A percentile compares a stretch with the other conserved stretches of the same genome.
phyloP scores from a whole-genome alignment of 768 basidiomycete genomes.

The Calocybe cyanea region DNA sequence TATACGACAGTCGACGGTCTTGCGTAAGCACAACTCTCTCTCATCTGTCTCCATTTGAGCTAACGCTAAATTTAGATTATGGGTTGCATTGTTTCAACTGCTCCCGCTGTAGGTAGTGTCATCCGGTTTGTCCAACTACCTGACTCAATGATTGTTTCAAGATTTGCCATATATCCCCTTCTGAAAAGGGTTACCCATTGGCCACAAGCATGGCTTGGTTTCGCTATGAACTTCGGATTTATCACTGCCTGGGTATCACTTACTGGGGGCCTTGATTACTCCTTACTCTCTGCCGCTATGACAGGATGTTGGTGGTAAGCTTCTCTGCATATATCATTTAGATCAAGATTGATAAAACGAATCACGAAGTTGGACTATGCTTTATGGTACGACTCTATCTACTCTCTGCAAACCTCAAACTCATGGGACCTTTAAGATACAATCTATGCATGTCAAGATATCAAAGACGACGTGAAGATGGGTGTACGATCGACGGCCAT shows the following conservation, averaged over 20 bases:
- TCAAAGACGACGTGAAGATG: slow-evolving; percentile 64
- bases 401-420: not conserved
- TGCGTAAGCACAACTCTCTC: slow-evolving; percentile 13
- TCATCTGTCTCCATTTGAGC: not conserved
- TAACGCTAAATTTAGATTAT: slow-evolving; percentile 25
- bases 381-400: slow-evolving; percentile 32
- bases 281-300: slow-evolving; percentile 32
- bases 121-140: not conserved
- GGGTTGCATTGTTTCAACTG: slow-evolving; percentile 41
- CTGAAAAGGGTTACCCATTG: slow-evolving; percentile 55
- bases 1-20: slow-evolving; percentile 14
- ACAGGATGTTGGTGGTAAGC: slow-evolving; percentile 45
- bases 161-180: slow-evolving; percentile 46
- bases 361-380: slow-evolving; percentile 41
- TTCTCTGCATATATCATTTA: not conserved
- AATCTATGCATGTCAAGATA: slow-evolving; percentile 76
- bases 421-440: slow-evolving; percentile 14
- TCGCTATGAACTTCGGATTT: slow-evolving; percentile 55
- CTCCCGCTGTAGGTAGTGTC: slow-evolving; percentile 37
- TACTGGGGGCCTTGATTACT: slow-evolving; percentile 26
- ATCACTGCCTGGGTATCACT: slow-evolving; percentile 45
- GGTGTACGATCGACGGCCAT: slow-evolving; percentile 79
- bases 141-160: slow-evolving; percentile 9
- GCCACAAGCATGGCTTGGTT: slow-evolving; percentile 61
- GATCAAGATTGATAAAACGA: not conserved